Percentiles rank a stretch among this genome's conserved stretches.
phyloP scores from a whole-genome alignment of 148 eudicot genomes.

The Vaccinium macrocarpon region DNA sequence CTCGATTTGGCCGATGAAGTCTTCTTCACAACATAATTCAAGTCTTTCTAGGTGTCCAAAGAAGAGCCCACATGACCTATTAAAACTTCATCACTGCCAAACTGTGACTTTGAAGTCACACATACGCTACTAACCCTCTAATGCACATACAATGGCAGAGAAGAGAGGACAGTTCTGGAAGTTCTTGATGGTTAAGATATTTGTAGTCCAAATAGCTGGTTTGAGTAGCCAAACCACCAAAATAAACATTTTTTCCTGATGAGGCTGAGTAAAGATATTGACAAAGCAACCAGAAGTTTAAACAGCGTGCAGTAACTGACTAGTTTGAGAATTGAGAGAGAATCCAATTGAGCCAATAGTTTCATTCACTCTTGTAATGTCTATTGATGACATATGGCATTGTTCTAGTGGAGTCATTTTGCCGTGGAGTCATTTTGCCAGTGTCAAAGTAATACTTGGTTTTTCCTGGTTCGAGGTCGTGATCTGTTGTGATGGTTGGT shows the following conservation, averaged over 20 bases:
- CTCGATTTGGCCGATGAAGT: neutral
- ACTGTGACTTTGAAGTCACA: neutral
- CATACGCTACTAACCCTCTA: neutral
- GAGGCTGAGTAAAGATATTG: neutral
- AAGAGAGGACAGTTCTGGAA: neutral
- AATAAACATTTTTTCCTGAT: neutral
- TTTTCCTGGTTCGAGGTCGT: neutral
- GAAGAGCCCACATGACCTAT: neutral
- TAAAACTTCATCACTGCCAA: neutral
- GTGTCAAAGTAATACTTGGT: too few relatives aligned
- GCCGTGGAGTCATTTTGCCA: too few relatives aligned
- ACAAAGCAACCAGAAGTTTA: neutral
- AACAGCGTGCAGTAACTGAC: neutral
- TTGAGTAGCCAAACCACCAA: slow-evolving; percentile 1
- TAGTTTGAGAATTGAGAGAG: neutral
- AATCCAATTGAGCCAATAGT: neutral
- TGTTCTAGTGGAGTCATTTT: neutral
- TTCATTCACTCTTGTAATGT: neutral
- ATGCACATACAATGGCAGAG: neutral
- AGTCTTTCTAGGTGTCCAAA: neutral
- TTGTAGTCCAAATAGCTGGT: neutral
- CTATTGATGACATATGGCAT: neutral
- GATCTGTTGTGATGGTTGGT: neutral
- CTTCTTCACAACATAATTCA: neutral
- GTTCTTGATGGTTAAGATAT: neutral